These are phyloP conservation scores for Theileria orientalis DNA, from an alignment of 169 alveolate genomes.

Conservation along the genomic window DNA sequence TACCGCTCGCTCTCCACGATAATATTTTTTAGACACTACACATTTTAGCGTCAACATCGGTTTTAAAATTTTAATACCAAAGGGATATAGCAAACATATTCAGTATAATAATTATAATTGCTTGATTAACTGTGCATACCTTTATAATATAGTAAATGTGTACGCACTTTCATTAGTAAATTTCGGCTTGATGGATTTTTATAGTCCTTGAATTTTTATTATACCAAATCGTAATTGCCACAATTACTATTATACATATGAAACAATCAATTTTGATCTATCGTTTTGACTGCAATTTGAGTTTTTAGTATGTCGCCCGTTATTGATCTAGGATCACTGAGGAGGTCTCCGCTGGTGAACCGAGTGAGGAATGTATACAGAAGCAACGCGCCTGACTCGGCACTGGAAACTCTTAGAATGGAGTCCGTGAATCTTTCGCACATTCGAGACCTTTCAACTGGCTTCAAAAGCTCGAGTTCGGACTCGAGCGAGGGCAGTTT, in stretches of 20 bases:
- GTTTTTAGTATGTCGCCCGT: not conserved
- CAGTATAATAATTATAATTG: not conserved
- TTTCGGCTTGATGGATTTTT: too few species aligned
- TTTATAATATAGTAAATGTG: not conserved
- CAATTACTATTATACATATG: not conserved
- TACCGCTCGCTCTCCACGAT: not conserved
- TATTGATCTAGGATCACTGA: not conserved
- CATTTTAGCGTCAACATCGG: not conserved
- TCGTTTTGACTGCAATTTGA: not conserved
- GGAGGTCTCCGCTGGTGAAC: slow-evolving; percentile 4
- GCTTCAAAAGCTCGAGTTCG: not conserved
- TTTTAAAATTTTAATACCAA: not conserved
- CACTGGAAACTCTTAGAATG: slow-evolving; percentile 1
- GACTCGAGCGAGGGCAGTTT: slow-evolving; percentile 1
- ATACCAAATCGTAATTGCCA: too few species aligned
- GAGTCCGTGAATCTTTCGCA: slow-evolving; percentile 5
- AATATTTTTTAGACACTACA: not conserved
- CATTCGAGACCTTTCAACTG: not conserved
- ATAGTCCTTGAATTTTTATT: too few species aligned
- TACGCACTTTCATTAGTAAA: too few species aligned
- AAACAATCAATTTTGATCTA: not conserved
- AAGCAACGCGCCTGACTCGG: not conserved
- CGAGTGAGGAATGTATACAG: slow-evolving; percentile 5
- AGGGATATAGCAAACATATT: not conserved
- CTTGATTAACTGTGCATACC: not conserved